These are phyloP conservation scores for Scheffersomyces illinoinensis DNA, from an alignment of 1,139 yeast genomes.

Conservation along the genomic window DNA sequence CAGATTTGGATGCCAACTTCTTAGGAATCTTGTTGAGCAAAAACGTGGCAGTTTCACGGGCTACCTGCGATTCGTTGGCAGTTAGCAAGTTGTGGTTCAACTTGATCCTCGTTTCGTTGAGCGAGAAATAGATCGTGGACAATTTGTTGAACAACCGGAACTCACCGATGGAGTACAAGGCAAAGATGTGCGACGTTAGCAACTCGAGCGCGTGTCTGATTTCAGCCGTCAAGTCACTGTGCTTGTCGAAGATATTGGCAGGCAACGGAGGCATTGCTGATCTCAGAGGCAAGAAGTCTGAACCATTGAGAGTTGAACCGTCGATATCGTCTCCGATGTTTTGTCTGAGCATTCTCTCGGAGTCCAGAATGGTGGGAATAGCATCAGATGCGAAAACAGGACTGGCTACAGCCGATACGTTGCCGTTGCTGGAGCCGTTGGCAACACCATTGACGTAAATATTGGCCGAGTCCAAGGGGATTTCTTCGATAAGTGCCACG, in stretches of 20 bases:
- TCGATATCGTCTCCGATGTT: slow-evolving; percentile 22
- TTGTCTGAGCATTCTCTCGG: slow-evolving; percentile 34
- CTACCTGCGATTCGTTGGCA: slow-evolving; percentile 51
- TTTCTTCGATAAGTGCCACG: slow-evolving; percentile 37
- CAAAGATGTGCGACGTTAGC: slow-evolving; percentile 63
- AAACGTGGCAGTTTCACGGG: slow-evolving; percentile 61
- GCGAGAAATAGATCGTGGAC: slow-evolving; percentile 52
- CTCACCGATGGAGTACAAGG: slow-evolving; percentile 71
- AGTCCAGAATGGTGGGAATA: slow-evolving; percentile 45
- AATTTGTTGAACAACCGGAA: slow-evolving; percentile 60
- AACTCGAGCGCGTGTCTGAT: slow-evolving; percentile 57
- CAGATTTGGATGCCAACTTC: slow-evolving; percentile 52
- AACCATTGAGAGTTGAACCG: slow-evolving; percentile 15
- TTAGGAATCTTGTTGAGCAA: slow-evolving; percentile 69
- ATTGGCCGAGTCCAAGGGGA: slow-evolving; percentile 28
- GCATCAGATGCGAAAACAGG: slow-evolving; percentile 15
- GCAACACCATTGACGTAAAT: slow-evolving; percentile 36
- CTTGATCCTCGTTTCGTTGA: slow-evolving; percentile 65
- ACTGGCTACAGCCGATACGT: not conserved
- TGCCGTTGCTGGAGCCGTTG: slow-evolving; percentile 25
- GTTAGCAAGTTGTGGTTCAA: slow-evolving; percentile 61
- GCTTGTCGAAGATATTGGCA: slow-evolving; percentile 36
- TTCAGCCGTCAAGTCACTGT: slow-evolving; percentile 54
- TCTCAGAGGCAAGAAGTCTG: slow-evolving; percentile 6
- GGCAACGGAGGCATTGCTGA: slow-evolving; percentile 56